Evolutionary conservation across 1,284 basidiomycete genomes (phyloP).

Genomic region (Taiwanofungus camphoratus): DNA sequence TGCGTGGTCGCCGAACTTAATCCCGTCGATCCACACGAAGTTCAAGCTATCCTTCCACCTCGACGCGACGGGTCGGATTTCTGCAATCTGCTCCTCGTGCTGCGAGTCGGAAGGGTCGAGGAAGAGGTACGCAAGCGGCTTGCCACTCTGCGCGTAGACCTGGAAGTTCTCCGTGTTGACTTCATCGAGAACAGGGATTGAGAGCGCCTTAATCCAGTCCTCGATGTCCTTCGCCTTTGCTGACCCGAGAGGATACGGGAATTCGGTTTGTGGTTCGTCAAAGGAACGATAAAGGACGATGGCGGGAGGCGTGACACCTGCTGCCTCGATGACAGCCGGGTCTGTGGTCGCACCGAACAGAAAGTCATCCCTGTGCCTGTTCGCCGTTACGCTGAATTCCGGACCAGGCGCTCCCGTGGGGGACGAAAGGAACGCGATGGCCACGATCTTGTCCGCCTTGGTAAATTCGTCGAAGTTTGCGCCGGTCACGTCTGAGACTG

Average conservation of each 20-base stretch:
- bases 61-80: conserved; percentile 72
- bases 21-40: conserved; percentile 98
- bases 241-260: conserved; percentile 60
- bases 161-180: conserved; percentile 94
- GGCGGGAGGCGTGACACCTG: conserved; percentile 74
- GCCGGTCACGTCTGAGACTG: conserved; percentile 77
- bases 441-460: conserved; percentile 87
- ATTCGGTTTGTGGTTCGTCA: conserved; percentile 79
- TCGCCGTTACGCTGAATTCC: conserved; percentile 76
- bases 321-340: conserved; percentile 58
- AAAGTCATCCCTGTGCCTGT: conserved; percentile 87
- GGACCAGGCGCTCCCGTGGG: conserved; percentile 61
- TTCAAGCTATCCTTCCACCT: conserved; percentile 86
- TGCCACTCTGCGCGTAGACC: conserved; percentile 74
- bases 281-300: conserved; percentile 92
- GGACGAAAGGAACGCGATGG: conserved; percentile 78
- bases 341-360: conserved; percentile 88
- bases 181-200: conserved; percentile 89
- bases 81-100: conserved; percentile 63
- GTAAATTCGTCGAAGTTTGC: conserved; percentile 84
- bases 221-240: conserved; percentile 59
- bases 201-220: conserved; percentile 78
- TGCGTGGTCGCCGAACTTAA: conserved; percentile 94
- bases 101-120: conserved; percentile 74
- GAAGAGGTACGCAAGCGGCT: conserved; percentile 96